phyloP scores from a whole-genome alignment of 768 basidiomycete genomes.

The Xerocomellus chrysenteron region DNA sequence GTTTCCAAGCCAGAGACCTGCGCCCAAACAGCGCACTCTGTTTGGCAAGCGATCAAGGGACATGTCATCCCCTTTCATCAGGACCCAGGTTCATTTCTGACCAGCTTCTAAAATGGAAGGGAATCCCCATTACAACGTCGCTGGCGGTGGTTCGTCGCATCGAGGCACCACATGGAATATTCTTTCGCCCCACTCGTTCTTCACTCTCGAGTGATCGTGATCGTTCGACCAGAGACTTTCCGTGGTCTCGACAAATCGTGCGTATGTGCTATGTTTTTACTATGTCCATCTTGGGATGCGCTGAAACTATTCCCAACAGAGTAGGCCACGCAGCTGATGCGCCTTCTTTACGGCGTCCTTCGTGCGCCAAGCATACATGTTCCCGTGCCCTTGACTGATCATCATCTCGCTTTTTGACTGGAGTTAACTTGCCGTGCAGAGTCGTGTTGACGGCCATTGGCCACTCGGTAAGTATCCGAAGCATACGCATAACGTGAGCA shows the following conservation, averaged over 20 bases:
- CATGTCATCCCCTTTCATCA: slow-evolving; percentile 29
- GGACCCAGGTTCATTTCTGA: slow-evolving; percentile 16
- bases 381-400: slow-evolving; percentile 10
- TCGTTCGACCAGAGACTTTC: slow-evolving; percentile 9
- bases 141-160: slow-evolving; percentile 13
- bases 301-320: slow-evolving; percentile 13
- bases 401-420: slow-evolving; percentile 21
- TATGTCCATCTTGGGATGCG: slow-evolving; percentile 22
- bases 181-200: slow-evolving; percentile 12
- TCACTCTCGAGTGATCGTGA: slow-evolving; percentile 15
- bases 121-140: slow-evolving; percentile 18
- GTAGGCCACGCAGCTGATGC: slow-evolving; percentile 34
- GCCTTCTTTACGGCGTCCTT: slow-evolving; percentile 31
- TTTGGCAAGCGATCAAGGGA: slow-evolving; percentile 34
- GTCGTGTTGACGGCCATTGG: slow-evolving; percentile 14
- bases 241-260: slow-evolving; percentile 1
- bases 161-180: slow-evolving; percentile 16
- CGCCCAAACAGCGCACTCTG: slow-evolving; percentile 30
- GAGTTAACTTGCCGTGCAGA: slow-evolving; percentile 5
- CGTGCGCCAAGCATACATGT: slow-evolving; percentile 10
- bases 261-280: slow-evolving; percentile 5
- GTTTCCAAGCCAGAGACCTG: neutral
- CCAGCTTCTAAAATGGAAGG: slow-evolving; percentile 34
- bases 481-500: slow-evolving; percentile 16
- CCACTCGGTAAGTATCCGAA: slow-evolving; percentile 8